Base-by-base conservation (phyloP, 1,284 basidiomycete genomes). In the Chondrostereum purpureum region DNA sequence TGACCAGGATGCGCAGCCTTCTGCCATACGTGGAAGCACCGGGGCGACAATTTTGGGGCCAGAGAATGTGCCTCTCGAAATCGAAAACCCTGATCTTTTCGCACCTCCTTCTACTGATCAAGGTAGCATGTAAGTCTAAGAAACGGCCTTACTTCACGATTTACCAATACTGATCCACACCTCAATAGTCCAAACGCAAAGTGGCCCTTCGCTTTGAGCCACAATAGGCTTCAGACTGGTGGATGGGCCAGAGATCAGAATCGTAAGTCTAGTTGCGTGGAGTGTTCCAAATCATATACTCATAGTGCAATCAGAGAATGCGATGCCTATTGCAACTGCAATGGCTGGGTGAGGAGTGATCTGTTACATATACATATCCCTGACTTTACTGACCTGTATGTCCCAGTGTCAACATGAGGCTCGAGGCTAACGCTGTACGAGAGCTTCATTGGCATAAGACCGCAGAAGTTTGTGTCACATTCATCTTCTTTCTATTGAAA, bases 201-300 rank as follows among this genome's bases (percentile, higher is more conserved):
- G 50, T 83, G 80, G 80, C 71, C 78, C 0, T 77, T 81, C 50
- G 60, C 73, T 45, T 57, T 78, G 14, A 77, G 75, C 42, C 73
- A 77, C 52, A 79, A 67, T 50, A 69, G 76, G 20, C 59, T 88
- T 16, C 77, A 80, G 48, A 75, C 75, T 0, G 84, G 84, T 17
- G 85, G 85, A 0, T 88, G 84, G 84, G 80, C 82, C 27, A 72
- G 83, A 44, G 74, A 84, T 53, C 72, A 86, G 61, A 85, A 83
- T 50, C 56, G 80, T 78, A 50, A 36, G 68, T 48, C 83, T 2
- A 68, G 69, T 6, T 80, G 78, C 23, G 78, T 80, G 1, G 81
- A 78, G 78, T 70, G 78, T 23, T 63, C 76, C 36, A 63, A 77
- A 49, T n/a, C n/a, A n/a, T n/a, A n/a, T n/a, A n/a, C n/a, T n/a